Conservation (phyloP, 352 stramenopile species). For the Pythium graminicola region DNA sequence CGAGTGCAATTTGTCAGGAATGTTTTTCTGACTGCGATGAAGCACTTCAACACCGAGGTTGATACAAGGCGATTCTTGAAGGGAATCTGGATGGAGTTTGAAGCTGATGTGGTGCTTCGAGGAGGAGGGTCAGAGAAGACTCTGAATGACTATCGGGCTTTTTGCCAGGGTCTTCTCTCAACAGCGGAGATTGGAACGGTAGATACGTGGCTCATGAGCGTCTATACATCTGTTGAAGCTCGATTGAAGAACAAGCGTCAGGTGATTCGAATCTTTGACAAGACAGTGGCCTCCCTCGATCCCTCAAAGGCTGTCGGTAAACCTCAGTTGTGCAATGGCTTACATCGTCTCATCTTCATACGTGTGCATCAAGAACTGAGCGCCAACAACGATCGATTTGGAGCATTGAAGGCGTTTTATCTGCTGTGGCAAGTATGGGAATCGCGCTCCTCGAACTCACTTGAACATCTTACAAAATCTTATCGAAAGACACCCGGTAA, state of each 20-base stretch:
- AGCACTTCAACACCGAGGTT: constrained; percentile 5
- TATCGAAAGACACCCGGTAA: constrained; percentile 23
- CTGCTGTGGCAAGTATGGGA: constrained; percentile 25
- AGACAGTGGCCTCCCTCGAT: constrained; percentile 25
- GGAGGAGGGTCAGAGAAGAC: not conserved
- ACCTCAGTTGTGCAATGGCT: constrained; percentile 9
- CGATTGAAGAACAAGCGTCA: constrained; percentile 37
- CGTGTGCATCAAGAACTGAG: constrained; percentile 21
- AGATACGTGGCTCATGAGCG: constrained; percentile 10
- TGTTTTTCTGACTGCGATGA: constrained; percentile 8
- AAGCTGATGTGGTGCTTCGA: constrained; percentile 6
- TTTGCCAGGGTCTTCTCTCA: constrained; percentile 15
- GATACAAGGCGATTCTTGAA: constrained; percentile 30
- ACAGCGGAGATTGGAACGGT: not conserved
- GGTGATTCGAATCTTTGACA: constrained; percentile 45
- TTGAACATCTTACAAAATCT: constrained; percentile 35
- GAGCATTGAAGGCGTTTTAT: constrained; percentile 7
- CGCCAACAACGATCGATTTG: not conserved
- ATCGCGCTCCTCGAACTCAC: constrained; percentile 18
- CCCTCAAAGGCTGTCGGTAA: not conserved
- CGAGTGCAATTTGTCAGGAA: constrained; percentile 21
- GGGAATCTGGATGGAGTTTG: constrained; percentile 30
- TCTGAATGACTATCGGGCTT: constrained; percentile 1
- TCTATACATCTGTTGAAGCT: constrained; percentile 50
- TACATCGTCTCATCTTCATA: constrained; percentile 56